These are phyloP conservation scores for Cystobasidium ongulense DNA, from an alignment of 768 basidiomycete species.

Conservation along the genomic window DNA sequence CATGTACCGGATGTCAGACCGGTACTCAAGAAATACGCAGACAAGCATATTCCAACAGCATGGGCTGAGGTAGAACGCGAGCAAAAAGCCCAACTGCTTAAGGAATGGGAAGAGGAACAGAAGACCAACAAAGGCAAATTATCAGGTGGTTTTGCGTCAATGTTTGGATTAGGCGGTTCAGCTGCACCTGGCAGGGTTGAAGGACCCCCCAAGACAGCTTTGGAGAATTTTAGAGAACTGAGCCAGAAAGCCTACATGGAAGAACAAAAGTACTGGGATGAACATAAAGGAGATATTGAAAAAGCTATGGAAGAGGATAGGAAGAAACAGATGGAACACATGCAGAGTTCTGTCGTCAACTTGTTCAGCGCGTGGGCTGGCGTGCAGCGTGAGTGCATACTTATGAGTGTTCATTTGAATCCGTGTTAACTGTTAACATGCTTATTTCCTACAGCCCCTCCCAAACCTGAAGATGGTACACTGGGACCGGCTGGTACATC, in stretches of 20 bases:
- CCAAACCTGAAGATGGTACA: background rate
- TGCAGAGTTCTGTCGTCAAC: slow-evolving; percentile 46
- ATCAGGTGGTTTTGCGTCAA: slow-evolving; percentile 19
- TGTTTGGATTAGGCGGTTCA: slow-evolving; percentile 20
- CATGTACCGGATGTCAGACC: slow-evolving; percentile 69
- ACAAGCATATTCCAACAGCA: slow-evolving; percentile 78
- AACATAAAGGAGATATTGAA: slow-evolving; percentile 54
- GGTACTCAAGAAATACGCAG: slow-evolving; percentile 72
- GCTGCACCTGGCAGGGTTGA: background rate
- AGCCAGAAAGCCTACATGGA: slow-evolving; percentile 54
- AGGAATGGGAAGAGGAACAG: slow-evolving; percentile 63
- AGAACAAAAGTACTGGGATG: slow-evolving; percentile 53
- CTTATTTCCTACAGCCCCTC: background rate
- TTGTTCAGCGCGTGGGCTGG: background rate
- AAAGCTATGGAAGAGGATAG: slow-evolving; percentile 53
- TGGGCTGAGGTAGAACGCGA: slow-evolving; percentile 82
- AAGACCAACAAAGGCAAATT: slow-evolving; percentile 34
- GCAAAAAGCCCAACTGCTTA: slow-evolving; percentile 65
- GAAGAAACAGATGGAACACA: slow-evolving; percentile 49
- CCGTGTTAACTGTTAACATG: background rate
- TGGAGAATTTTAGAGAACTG: slow-evolving; percentile 44
- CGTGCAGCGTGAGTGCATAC: slow-evolving; percentile 23
- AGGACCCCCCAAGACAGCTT: slow-evolving; percentile 37
- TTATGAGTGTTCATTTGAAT: too few relatives aligned
- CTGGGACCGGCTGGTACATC: background rate